These are phyloP conservation scores for Botryotinia convoluta DNA, from an alignment of 2,329 filamentous ascomycete species.

Conservation along the genomic window DNA sequence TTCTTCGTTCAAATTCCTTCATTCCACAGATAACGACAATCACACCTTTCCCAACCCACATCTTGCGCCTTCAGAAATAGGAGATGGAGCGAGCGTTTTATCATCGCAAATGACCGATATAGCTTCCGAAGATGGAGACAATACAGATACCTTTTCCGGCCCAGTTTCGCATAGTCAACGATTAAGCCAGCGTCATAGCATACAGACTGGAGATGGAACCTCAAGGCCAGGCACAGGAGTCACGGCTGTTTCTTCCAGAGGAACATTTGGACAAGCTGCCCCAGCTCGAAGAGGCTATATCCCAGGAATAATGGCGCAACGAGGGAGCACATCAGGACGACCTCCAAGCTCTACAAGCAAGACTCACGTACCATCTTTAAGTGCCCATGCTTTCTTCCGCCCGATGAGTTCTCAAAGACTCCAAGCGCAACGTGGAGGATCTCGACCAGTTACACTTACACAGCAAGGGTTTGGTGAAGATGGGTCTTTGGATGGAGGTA, in stretches of 20 bases:
- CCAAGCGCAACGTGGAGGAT: slow-evolving; percentile 76
- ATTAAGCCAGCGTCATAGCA: slow-evolving; percentile 35
- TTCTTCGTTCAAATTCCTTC: slow-evolving; percentile 20
- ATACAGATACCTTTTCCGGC: slow-evolving; percentile 38
- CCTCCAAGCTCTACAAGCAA: slow-evolving; percentile 69
- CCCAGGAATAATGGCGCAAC: slow-evolving; percentile 11
- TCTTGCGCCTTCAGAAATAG: slow-evolving; percentile 34
- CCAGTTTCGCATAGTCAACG: slow-evolving; percentile 38
- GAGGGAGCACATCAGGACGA: slow-evolving; percentile 46
- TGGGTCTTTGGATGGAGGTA: slow-evolving; percentile 45
- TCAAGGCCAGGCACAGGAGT: slow-evolving; percentile 54
- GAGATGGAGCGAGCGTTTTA: slow-evolving; percentile 48
- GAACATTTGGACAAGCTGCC: slow-evolving; percentile 52
- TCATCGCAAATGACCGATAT: slow-evolving; percentile 57
- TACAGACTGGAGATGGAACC: slow-evolving; percentile 41
- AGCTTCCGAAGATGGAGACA: slow-evolving; percentile 48
- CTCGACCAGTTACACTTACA: slow-evolving; percentile 44
- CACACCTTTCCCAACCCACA: slow-evolving; percentile 28
- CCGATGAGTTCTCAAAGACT: slow-evolving; percentile 96
- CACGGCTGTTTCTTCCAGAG: slow-evolving; percentile 45
- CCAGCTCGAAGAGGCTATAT: slow-evolving; percentile 50
- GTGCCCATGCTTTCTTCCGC: slow-evolving; percentile 87
- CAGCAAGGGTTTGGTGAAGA: slow-evolving; percentile 41
- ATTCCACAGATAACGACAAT: slow-evolving; percentile 25
- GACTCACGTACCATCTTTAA: slow-evolving; percentile 86